A percentile compares a stretch with the other conserved stretches of the same genome.
phyloP scores from a whole-genome alignment of 768 basidiomycete genomes.

The Panellus pusillus region DNA sequence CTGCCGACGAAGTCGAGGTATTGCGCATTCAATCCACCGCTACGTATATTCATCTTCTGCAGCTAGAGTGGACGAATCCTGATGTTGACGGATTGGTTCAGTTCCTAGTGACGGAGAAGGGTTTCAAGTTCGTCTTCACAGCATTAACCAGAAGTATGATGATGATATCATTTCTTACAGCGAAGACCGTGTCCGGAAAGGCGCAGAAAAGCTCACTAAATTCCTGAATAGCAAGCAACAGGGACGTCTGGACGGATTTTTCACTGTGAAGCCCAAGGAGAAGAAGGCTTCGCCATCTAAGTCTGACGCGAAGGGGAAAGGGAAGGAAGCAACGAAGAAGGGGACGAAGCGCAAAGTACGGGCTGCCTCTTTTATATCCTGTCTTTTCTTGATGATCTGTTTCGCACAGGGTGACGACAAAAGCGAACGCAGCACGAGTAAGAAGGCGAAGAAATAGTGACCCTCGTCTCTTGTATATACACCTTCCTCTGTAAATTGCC shows the following conservation, averaged over 20 bases:
- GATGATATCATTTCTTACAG: constrained; percentile 41
- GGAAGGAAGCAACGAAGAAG: constrained; percentile 40
- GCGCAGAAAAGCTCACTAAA: constrained; percentile 90
- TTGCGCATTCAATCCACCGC: not conserved
- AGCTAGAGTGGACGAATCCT: constrained; percentile 95
- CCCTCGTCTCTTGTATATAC: too few relatives aligned
- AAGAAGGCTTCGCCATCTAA: constrained; percentile 30
- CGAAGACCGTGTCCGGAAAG: constrained; percentile 94
- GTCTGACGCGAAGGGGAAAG: constrained; percentile 37
- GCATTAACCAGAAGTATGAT: not conserved
- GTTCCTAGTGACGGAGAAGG: constrained; percentile 92
- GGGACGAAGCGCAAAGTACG: constrained; percentile 58
- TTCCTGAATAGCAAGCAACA: constrained; percentile 90
- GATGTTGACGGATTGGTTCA: constrained; percentile 92
- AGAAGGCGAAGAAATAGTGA: constrained; percentile 44
- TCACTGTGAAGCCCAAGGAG: constrained; percentile 69
- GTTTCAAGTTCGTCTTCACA: constrained; percentile 77
- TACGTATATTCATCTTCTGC: not conserved
- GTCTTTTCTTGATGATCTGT: not conserved
- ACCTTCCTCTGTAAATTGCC: not conserved
- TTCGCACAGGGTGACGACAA: constrained; percentile 40
- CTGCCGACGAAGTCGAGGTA: constrained; percentile 85
- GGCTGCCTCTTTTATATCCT: not conserved
- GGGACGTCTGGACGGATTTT: constrained; percentile 95
- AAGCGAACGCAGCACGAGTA: constrained; percentile 35